Percentiles rank a stretch among this genome's conserved stretches.
Conservation (phyloP, 768 basidiomycete genomes). For the Leccinum truebloodii region DNA sequence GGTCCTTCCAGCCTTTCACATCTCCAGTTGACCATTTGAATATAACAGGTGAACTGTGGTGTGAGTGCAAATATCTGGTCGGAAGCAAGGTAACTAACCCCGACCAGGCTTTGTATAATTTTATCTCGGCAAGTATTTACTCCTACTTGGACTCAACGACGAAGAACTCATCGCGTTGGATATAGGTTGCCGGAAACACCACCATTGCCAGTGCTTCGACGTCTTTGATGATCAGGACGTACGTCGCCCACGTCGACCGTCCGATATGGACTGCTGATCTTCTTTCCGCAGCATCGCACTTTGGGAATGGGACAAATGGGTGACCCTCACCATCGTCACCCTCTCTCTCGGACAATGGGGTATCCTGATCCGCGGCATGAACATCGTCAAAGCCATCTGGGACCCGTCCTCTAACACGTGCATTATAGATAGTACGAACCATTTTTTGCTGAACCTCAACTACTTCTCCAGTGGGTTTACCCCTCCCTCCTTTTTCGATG, state of each 20-base stretch:
- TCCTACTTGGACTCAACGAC: not conserved
- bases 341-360: constrained; percentile 67
- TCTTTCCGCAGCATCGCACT: constrained; percentile 56
- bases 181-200: constrained; percentile 29
- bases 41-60: constrained; percentile 54
- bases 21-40: not conserved
- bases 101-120: constrained; percentile 61
- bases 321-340: constrained; percentile 51
- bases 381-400: constrained; percentile 59
- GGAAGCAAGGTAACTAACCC: constrained; percentile 5
- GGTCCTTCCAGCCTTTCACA: not conserved
- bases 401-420: constrained; percentile 43
- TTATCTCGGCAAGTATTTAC: constrained; percentile 55
- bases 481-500: not conserved
- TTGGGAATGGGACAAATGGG: constrained; percentile 60
- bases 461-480: constrained; percentile 68
- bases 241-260: constrained; percentile 9
- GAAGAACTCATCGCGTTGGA: constrained; percentile 4
- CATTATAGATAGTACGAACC: constrained; percentile 52
- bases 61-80: constrained; percentile 36
- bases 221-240: constrained; percentile 73
- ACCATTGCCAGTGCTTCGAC: constrained; percentile 39
- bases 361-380: constrained; percentile 69
- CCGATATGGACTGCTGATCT: constrained; percentile 22
- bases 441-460: constrained; percentile 58